Base-by-base conservation (phyloP, 2,329 filamentous ascomycete genomes). In the Cladosporium oxysporum region DNA sequence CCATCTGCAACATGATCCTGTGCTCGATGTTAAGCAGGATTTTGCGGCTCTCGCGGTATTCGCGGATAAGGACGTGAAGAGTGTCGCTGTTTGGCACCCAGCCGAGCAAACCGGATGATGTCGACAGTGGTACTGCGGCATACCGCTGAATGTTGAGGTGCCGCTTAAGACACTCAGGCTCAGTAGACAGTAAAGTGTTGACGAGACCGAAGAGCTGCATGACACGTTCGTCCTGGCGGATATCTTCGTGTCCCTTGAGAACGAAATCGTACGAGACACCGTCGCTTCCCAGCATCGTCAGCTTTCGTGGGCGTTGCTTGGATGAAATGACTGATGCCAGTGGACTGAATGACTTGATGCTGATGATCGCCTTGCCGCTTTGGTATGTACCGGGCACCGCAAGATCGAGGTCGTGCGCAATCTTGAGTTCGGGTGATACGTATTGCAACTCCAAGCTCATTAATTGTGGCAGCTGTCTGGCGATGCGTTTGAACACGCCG, bases 1-100 rank as follows among this genome's bases (percentile, higher is more conserved):
- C 95, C 95, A 99, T 99, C 78, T 99, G 96, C 65, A 99, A 83
- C 95, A 99, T 99, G 77, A 99, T 99, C 52, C 96, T 91, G 77
- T 99, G 95, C 81, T 99, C 95, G 70, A 99, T 99, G 76, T 99
- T 99, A 71, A 99, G 89, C 47, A 99, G 82, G 70, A 99, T 99
- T 82, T 97, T 97, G 64, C 95, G 89, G 71, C 91, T 96, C 78
- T 99, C 96, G 68, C 95, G 91, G 76, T 99, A 99, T 77, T 99
- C 95, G 69, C 95, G 88, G 74, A 99, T 99, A 57, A 99, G 86
- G 21, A 97, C 91, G 76, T 99, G 96, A 18, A 99, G 83, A 0
- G 96, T 99, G 77, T 99, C 95, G 74, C 92, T 97, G 81, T 99
- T 97, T 12, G 92, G 93, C 26, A 99, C 93, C 91, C 94, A 99